Evolutionary conservation across 495 filamentous ascomycete genomes (phyloP).

Genomic region (Penicillium salamii): DNA sequence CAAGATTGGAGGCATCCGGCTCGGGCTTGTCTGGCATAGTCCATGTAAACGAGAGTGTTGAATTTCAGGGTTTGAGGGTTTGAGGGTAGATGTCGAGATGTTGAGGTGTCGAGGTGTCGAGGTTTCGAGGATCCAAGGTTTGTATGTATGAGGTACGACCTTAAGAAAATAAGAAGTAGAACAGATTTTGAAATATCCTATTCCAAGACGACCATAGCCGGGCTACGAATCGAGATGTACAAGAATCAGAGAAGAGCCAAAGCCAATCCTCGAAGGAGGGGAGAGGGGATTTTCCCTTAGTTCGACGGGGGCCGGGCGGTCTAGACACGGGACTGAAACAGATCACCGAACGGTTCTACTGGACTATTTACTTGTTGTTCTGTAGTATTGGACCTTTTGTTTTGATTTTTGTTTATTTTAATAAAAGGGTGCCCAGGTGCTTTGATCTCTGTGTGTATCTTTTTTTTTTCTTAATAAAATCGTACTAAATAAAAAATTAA

Average conservation of each 20-base stretch:
- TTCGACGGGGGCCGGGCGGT: slow-evolving; percentile 25
- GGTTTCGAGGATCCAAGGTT: too few relatives aligned
- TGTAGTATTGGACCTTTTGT: too few relatives aligned
- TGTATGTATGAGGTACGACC: too few relatives aligned
- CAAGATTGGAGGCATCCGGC: slow-evolving; percentile 33
- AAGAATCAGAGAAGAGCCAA: neutral
- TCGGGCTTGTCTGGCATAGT: slow-evolving; percentile 41
- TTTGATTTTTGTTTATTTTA: too few relatives aligned
- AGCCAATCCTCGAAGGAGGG: slow-evolving; percentile 7
- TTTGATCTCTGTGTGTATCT: neutral
- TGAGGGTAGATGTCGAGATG: neutral
- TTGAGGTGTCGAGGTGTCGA: too few relatives aligned
- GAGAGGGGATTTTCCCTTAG: slow-evolving; percentile 27
- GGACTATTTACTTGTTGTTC: too few relatives aligned
- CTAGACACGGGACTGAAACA: slow-evolving; percentile 27
- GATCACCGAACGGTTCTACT: too few relatives aligned
- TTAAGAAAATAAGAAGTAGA: too few relatives aligned
- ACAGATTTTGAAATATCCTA: slow-evolving; percentile 1
- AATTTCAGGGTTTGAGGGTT: neutral
- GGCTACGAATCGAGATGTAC: slow-evolving; percentile 6
- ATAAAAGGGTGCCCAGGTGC: too few relatives aligned
- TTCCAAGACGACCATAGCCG: slow-evolving; percentile 33
- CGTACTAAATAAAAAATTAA: too few relatives aligned
- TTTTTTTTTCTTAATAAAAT: slow-evolving; percentile 7
- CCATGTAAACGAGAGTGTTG: slow-evolving; percentile 14